Evolutionary conservation across 441 rosid species (phyloP).

Genomic region (Pelargonium myrrhifolium): DNA sequence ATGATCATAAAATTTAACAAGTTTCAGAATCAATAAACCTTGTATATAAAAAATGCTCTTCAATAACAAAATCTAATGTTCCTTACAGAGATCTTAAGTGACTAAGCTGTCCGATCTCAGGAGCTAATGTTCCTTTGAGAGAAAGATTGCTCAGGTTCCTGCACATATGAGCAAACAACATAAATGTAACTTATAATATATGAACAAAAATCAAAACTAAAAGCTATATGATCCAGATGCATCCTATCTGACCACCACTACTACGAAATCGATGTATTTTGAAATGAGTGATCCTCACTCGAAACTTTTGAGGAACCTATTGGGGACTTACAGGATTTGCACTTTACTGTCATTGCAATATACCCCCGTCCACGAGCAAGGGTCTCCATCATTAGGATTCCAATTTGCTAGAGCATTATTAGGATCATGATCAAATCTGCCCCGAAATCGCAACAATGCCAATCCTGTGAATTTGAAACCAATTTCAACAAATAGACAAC

Average conservation of each 20-base stretch:
- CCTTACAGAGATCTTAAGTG: slow-evolving; percentile 73
- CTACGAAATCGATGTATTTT: background rate
- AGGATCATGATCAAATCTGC: slow-evolving; percentile 52
- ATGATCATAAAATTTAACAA: slow-evolving; percentile 18
- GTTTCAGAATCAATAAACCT: background rate
- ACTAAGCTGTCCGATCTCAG: slow-evolving; percentile 59
- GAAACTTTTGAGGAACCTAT: background rate
- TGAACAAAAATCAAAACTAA: background rate
- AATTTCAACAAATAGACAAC: slow-evolving; percentile 13
- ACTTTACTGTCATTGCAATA: slow-evolving; percentile 58
- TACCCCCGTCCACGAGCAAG: slow-evolving; percentile 74
- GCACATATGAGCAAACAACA: slow-evolving; percentile 13
- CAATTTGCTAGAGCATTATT: slow-evolving; percentile 52
- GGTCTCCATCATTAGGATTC: slow-evolving; percentile 41
- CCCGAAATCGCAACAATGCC: slow-evolving; percentile 57
- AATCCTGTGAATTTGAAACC: slow-evolving; percentile 41
- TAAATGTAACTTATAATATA: background rate
- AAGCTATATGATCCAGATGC: background rate
- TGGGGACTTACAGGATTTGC: slow-evolving; percentile 59
- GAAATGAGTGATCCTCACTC: background rate
- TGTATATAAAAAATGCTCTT: background rate
- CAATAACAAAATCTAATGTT: background rate
- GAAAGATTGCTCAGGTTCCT: slow-evolving; percentile 64
- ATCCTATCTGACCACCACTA: background rate
- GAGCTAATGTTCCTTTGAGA: slow-evolving; percentile 58